Conservation (phyloP, 768 basidiomycete genomes). For the Auricularia cornea region DNA sequence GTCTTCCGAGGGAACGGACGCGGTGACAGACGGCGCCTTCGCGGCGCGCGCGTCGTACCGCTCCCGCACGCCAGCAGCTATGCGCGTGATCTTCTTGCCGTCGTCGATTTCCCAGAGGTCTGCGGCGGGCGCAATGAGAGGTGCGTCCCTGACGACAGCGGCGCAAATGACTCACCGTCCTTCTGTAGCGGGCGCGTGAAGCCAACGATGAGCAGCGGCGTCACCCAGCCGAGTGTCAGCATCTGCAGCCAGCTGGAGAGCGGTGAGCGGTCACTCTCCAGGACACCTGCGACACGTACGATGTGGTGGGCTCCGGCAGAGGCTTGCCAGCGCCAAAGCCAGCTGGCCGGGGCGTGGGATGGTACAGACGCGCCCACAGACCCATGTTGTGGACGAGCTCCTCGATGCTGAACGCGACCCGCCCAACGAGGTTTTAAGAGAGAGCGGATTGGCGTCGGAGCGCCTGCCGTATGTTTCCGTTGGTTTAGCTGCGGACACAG, state of each 20-base stretch:
- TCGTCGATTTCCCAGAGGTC: conserved; percentile 48
- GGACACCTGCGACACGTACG: background rate
- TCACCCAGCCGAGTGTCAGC: conserved; percentile 31
- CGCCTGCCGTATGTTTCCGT: too few species aligned
- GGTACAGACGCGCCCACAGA: background rate
- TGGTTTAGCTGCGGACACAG: too few species aligned
- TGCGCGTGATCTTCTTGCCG: conserved; percentile 25
- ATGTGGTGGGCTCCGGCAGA: conserved; percentile 31
- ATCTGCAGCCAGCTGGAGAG: background rate
- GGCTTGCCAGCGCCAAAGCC: conserved; percentile 38
- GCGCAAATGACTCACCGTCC: conserved; percentile 33
- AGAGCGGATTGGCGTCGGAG: too few species aligned
- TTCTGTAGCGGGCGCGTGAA: conserved; percentile 49
- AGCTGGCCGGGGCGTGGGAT: conserved; percentile 36
- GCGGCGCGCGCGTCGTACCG: conserved; percentile 30
- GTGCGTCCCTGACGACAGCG: background rate
- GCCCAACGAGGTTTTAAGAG: too few species aligned
- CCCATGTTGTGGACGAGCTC: background rate
- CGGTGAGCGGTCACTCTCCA: too few species aligned
- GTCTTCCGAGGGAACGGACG: background rate
- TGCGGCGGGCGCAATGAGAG: conserved; percentile 12
- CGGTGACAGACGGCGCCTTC: background rate
- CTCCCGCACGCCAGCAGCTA: conserved; percentile 35
- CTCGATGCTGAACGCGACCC: too few species aligned
- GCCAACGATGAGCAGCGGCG: conserved; percentile 46